Evolutionary conservation across 345 rosid genomes (phyloP), one percentile per base, ranked within the genome.

Genomic region (Brassica nigra): DNA sequence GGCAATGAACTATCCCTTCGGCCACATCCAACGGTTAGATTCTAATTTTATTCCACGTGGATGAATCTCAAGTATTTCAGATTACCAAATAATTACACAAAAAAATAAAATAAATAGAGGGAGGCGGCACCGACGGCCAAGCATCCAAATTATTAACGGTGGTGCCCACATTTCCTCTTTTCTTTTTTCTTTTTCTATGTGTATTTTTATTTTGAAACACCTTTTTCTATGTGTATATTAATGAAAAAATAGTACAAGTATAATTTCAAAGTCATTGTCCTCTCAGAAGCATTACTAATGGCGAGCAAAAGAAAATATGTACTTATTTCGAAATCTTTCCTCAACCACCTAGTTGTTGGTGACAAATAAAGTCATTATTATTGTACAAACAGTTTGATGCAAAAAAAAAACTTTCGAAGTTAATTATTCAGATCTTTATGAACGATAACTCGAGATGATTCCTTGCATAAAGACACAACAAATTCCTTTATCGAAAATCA

Each of bases 111-210:
- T 49, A 14, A 49, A 49, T n/a, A 64, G 61, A 2, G 23, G 20
- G 49, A 74, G 88, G 80, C 88, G 88, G 87, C 88, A 87, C 90
- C 90, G 88, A 87, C 89, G 88, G 87, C 85, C 80, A 28, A 64
- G 67, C 83, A 57, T 42, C 75, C 81, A 83, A 86, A 82, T 84
- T 85, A 80, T 78, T 62, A 23, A 55, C 70, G 58, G 78, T 34
- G 76, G 88, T 78, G 76, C 75, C 76, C 80, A 39, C 16, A 3
- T 4, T 83, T 65, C 55, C 8, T 29, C 59, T 54, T 54, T 54
- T 23, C 27, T 23, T 23, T 23, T 23, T 23, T 10, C 23, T 54
- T 54, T 52, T 18, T 54, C 23, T 49, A 49, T n/a, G 18, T 15
- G 18, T 49, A 14, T n/a, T 23, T 23, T 23, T 23, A 0, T 23